Evolutionary conservation across 2,329 filamentous ascomycete species (phyloP).

Genomic region (Cladophialophora immunda): DNA sequence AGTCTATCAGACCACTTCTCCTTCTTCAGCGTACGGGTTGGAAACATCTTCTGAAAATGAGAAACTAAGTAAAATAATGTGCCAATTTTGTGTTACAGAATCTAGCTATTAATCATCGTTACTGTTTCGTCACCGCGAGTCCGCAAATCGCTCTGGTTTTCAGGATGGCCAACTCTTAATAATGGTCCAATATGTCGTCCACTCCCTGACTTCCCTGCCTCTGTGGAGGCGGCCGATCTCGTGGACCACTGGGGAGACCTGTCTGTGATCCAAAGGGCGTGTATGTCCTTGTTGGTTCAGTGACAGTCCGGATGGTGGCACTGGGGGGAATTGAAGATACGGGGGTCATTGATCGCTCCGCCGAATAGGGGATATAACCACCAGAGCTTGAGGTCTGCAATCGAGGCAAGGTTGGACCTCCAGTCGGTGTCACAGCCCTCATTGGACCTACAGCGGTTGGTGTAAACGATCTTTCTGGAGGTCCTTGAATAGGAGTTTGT

Average conservation of each 20-base stretch:
- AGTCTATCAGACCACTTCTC: slow-evolving; percentile 15
- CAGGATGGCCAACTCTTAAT: slow-evolving; percentile 29
- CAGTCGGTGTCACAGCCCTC: slow-evolving; percentile 32
- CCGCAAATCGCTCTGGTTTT: slow-evolving; percentile 3
- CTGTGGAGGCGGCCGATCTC: slow-evolving; percentile 27
- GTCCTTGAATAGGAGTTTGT: slow-evolving; percentile 33
- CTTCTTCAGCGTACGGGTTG: not conserved
- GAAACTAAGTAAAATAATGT: slow-evolving; percentile 20
- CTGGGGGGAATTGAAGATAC: slow-evolving; percentile 30
- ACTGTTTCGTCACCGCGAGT: slow-evolving; percentile 29
- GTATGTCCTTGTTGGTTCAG: slow-evolving; percentile 29
- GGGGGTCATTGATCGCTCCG: slow-evolving; percentile 35
- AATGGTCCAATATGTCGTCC: slow-evolving; percentile 41
- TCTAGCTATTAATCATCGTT: slow-evolving; percentile 35
- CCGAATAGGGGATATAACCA: slow-evolving; percentile 33
- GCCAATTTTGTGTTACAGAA: slow-evolving; percentile 31
- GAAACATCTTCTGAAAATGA: not conserved
- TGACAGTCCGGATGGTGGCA: slow-evolving; percentile 29
- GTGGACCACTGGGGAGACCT: slow-evolving; percentile 18
- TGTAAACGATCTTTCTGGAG: slow-evolving; percentile 38
- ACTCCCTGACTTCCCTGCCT: slow-evolving; percentile 34
- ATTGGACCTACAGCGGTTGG: slow-evolving; percentile 28
- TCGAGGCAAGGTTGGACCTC: slow-evolving; percentile 33
- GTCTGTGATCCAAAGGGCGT: slow-evolving; percentile 26
- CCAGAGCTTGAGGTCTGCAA: slow-evolving; percentile 29